phyloP scores from a whole-genome alignment of 2,329 filamentous ascomycete genomes.

The Parastagonospora avenae region DNA sequence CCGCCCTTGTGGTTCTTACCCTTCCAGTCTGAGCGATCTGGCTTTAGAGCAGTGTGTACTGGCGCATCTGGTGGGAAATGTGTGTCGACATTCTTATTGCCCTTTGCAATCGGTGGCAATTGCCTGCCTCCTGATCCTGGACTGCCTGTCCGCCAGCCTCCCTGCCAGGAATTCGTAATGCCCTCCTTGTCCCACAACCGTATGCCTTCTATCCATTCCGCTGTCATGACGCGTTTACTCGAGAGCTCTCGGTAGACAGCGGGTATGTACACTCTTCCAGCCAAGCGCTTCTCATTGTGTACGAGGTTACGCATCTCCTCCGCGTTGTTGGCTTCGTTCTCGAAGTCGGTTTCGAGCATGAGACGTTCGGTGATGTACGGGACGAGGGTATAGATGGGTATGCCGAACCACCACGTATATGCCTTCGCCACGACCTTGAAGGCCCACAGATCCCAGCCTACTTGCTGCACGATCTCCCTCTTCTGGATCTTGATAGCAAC shows the following conservation, averaged over 20 bases:
- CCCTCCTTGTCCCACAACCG: slow-evolving; percentile 89
- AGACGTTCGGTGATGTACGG: slow-evolving; percentile 94
- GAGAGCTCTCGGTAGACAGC: slow-evolving; percentile 81
- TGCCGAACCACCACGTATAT: slow-evolving; percentile 86
- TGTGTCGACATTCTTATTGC: slow-evolving; percentile 41
- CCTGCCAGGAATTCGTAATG: slow-evolving; percentile 77
- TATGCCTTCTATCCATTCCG: slow-evolving; percentile 97
- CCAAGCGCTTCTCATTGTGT: slow-evolving; percentile 73
- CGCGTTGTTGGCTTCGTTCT: slow-evolving; percentile 87
- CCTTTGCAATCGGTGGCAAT: slow-evolving; percentile 54
- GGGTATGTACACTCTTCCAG: slow-evolving; percentile 85
- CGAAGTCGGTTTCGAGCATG: slow-evolving; percentile 90
- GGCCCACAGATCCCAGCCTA: slow-evolving; percentile 93
- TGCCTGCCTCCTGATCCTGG: slow-evolving; percentile 74
- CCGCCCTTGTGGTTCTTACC: slow-evolving; percentile 76
- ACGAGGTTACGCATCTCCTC: slow-evolving; percentile 82
- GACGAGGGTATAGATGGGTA: slow-evolving; percentile 89
- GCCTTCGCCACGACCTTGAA: slow-evolving; percentile 86
- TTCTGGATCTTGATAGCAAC: slow-evolving; percentile 98
- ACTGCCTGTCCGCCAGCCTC: slow-evolving; percentile 75
- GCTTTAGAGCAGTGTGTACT: slow-evolving; percentile 70
- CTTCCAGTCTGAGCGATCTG: slow-evolving; percentile 78
- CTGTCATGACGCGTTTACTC: slow-evolving; percentile 83
- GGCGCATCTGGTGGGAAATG: slow-evolving; percentile 39
- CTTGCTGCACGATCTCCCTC: slow-evolving; percentile 86